Evolutionary conservation across 2,329 filamentous ascomycete species (phyloP).

Genomic region (Penicillium sp.): DNA sequence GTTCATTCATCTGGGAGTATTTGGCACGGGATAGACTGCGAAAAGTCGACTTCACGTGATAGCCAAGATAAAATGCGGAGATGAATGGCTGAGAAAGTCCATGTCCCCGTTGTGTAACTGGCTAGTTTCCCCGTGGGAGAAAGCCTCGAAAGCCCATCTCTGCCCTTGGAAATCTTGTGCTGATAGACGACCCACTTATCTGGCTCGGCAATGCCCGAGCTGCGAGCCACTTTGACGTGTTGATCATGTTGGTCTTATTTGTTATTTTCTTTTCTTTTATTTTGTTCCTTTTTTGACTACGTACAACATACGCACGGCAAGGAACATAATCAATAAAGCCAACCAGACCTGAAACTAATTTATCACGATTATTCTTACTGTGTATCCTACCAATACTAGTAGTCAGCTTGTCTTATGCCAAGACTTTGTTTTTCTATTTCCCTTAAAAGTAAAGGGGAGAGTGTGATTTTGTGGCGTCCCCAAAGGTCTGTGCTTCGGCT

Average conservation of each 20-base stretch:
- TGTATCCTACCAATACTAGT: neutral
- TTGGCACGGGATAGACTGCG: neutral
- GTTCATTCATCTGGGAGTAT: neutral
- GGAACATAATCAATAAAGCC: neutral
- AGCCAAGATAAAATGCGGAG: neutral
- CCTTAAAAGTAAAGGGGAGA: neutral
- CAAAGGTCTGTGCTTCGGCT: slow-evolving; percentile 4
- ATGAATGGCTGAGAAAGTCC: neutral
- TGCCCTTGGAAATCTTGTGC: neutral
- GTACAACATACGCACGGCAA: neutral
- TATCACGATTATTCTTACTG: no score
- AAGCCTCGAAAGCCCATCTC: neutral
- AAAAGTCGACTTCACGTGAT: neutral
- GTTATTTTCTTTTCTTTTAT: neutral
- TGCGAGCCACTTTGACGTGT: neutral
- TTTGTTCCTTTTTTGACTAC: neutral
- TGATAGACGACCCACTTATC: neutral
- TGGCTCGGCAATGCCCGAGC: slow-evolving; percentile 2
- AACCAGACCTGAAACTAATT: neutral
- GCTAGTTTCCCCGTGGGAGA: neutral
- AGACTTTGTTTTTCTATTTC: neutral
- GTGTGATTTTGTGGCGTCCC: slow-evolving; percentile 4
- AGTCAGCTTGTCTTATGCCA: slow-evolving; percentile 1
- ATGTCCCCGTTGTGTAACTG: neutral
- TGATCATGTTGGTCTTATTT: neutral